These are phyloP conservation scores for Tilletia indica DNA, from an alignment of 1,284 basidiomycete species.

Conservation along the genomic window DNA sequence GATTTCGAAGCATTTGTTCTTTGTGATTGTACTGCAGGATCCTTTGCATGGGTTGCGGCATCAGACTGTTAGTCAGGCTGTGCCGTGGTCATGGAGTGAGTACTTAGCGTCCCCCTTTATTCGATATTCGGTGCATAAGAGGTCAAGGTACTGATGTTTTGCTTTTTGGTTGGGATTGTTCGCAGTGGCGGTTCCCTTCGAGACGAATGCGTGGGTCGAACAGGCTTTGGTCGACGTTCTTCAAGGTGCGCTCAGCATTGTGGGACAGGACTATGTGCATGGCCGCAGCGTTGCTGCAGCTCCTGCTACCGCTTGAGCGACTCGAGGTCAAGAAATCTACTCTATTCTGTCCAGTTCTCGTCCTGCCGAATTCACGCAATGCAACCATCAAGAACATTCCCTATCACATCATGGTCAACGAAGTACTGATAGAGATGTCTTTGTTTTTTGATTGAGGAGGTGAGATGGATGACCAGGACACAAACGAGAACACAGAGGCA, in stretches of 20 bases:
- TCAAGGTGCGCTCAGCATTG: slow-evolving; percentile 43
- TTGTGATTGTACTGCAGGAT: slow-evolving; percentile 46
- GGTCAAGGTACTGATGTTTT: not conserved
- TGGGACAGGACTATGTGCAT: slow-evolving; percentile 34
- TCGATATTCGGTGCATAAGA: not conserved
- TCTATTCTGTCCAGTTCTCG: no score
- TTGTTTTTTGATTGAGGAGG: no score
- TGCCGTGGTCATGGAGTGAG: slow-evolving; percentile 50
- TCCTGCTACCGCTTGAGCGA: not conserved
- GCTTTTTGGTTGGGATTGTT: not conserved
- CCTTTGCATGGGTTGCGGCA: slow-evolving; percentile 48
- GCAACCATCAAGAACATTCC: no score
- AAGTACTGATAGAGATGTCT: no score
- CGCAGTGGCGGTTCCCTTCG: slow-evolving; percentile 45
- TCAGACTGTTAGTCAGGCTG: slow-evolving; percentile 45
- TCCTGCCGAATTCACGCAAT: no score
- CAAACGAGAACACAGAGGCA: no score
- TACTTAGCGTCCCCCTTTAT: slow-evolving; percentile 9
- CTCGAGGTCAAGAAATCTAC: no score
- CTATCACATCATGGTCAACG: no score
- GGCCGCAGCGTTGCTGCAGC: not conserved
- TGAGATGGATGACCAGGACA: no score
- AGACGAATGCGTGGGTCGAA: slow-evolving; percentile 53
- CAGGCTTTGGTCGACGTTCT: slow-evolving; percentile 50
- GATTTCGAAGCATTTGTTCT: slow-evolving; percentile 34